A percentile compares a stretch with the other conserved stretches of the same genome.
Evolutionary conservation across 768 basidiomycete genomes (phyloP).

Genomic region (Porpolomopsis calyptriformis): DNA sequence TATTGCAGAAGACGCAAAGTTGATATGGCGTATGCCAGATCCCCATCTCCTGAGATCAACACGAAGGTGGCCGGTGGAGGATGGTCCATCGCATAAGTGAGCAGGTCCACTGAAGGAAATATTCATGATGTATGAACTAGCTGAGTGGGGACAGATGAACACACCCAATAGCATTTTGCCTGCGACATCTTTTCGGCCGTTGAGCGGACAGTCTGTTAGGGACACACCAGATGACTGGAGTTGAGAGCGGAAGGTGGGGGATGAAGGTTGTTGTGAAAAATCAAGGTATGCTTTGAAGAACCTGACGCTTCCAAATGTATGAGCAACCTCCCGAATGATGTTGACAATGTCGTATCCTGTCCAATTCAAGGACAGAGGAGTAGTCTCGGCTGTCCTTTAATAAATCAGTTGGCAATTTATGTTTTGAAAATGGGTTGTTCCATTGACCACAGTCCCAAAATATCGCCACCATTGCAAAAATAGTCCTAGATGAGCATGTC

Average conservation of each 20-base stretch:
- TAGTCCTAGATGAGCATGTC: not conserved
- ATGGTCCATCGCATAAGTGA: slow-evolving; percentile 54
- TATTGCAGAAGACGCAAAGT: slow-evolving; percentile 43
- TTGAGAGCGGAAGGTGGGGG: slow-evolving; percentile 28
- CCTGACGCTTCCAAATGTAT: slow-evolving; percentile 37
- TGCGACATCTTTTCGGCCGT: slow-evolving; percentile 28
- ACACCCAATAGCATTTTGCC: slow-evolving; percentile 41
- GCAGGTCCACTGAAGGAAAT: slow-evolving; percentile 45
- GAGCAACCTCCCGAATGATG: slow-evolving; percentile 37
- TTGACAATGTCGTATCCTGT: slow-evolving; percentile 36
- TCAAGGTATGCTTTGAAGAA: slow-evolving; percentile 50
- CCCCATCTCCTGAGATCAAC: slow-evolving; percentile 59
- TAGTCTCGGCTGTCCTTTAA: slow-evolving; percentile 25
- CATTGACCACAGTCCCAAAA: slow-evolving; percentile 2
- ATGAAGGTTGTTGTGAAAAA: slow-evolving; percentile 24
- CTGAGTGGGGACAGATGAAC: slow-evolving; percentile 11
- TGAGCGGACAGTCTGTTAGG: slow-evolving; percentile 27
- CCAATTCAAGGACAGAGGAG: slow-evolving; percentile 26
- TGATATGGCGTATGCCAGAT: slow-evolving; percentile 54
- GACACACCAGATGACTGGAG: slow-evolving; percentile 40
- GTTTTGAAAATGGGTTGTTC: not conserved
- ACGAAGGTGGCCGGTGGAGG: slow-evolving; percentile 42
- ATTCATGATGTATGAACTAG: not conserved
- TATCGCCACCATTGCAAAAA: slow-evolving; percentile 1
- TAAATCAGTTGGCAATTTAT: not conserved